Base-by-base conservation (phyloP, 176 grass and related monocot genomes). In the Musa troglodytarum region DNA sequence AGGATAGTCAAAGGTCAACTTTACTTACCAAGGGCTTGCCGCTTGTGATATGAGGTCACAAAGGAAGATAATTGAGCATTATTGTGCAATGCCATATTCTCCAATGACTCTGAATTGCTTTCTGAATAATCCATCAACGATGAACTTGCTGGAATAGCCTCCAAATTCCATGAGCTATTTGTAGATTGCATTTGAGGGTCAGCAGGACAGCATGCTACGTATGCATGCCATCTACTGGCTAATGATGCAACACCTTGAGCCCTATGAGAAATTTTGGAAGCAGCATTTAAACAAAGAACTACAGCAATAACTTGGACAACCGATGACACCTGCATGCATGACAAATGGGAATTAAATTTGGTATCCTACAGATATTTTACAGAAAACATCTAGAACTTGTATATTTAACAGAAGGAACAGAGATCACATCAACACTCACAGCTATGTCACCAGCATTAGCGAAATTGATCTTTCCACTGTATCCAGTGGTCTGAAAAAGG, bases 181-280 rank as follows among this genome's bases (percentile, higher is more conserved):
- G 83, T 76, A n/a, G 73, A 78, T 68, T 17, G 81, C 2, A 9
- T 52, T 23, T 80, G 85, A 65, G 80, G 17, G 17, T 92, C 89
- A 68, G 63, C 56, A 4, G 77, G 70, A 64, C 58, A 52, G 79
- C 85, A 96, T 57, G 93, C 90, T 69, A 73, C 87, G 25, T 90
- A 83, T 8, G 93, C 93, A 34, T 96, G 87, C 93, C 93, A 90
- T 68, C 87, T 72, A 74, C 93, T 92, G 61, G 93, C 93, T 81
- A 96, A 68, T 0, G 89, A 82, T 50, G 87, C 78, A 58, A 92
- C 88, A 62, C 87, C 89, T 76, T 92, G 93, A 81, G 89, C 87
- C 87, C 85, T 80, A 66, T 96, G 93, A 69, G 93, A 90, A 79
- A 96, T 96, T 81, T 90, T 96, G 80, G 93, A 85, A 19, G 85